A percentile compares a stretch with the other conserved stretches of the same genome.
phyloP scores from a whole-genome alignment of 192 early-diverging fungal genomes.

The Dissophora globulifera region DNA sequence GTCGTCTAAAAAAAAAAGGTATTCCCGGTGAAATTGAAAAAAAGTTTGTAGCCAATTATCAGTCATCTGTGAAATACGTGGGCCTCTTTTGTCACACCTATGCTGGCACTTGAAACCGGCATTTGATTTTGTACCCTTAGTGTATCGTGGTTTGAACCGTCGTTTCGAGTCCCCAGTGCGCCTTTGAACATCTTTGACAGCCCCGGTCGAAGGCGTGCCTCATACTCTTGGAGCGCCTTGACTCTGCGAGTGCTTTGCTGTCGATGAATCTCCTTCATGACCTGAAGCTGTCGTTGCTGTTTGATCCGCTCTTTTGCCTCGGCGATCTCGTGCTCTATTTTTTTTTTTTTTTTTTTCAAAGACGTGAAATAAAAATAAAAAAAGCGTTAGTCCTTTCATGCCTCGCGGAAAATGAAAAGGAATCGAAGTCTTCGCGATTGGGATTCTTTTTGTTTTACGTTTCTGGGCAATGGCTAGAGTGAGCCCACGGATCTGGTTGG shows the following conservation, averaged over 20 bases:
- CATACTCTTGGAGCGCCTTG: conserved; percentile 9
- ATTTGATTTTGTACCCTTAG: no score
- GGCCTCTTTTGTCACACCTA: no score
- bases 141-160: not conserved
- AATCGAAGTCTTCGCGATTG: no score
- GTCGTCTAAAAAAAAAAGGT: not conserved
- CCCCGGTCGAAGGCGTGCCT: not conserved
- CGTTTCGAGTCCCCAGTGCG: not conserved
- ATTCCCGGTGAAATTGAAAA: no score
- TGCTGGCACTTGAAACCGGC: no score
- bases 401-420: no score
- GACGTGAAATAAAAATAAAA: no score
- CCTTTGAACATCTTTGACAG: not conserved
- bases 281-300: conserved; percentile 24
- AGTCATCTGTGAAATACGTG: not conserved
- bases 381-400: no score
- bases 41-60: no score
- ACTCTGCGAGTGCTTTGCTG: conserved; percentile 17
- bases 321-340: conserved; percentile 41
- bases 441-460: conserved; percentile 21
- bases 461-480: conserved; percentile 21
- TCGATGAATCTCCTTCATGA: conserved; percentile 19
- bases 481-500: conserved; percentile 11
- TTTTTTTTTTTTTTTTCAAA: no score
- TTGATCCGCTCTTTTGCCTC: conserved; percentile 27